Percentiles rank a stretch among this genome's conserved stretches.
Evolutionary conservation across 1,284 basidiomycete genomes (phyloP).

Genomic region (Anthracocystis setariae): DNA sequence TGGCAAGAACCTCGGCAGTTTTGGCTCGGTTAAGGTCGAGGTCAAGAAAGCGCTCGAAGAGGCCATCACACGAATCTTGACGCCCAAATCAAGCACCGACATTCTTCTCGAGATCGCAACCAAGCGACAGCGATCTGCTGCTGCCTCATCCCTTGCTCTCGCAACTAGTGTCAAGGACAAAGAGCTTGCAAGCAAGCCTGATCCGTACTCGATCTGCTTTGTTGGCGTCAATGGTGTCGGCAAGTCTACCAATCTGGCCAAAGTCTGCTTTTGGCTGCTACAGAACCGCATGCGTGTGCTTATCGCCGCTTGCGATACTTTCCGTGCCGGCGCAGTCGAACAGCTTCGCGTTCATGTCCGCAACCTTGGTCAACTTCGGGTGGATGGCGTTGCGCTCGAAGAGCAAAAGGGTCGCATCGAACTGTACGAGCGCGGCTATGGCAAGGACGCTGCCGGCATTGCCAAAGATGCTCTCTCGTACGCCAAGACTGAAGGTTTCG

Average conservation of each 20-base stretch:
- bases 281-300: conserved; percentile 92
- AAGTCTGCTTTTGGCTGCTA: conserved; percentile 98
- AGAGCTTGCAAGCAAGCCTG: conserved; percentile 71
- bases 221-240: conserved; percentile 99
- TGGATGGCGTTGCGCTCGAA: conserved; percentile 54
- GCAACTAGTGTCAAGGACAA: conserved; percentile 66
- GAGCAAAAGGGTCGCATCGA: conserved; percentile 81
- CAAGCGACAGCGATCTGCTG: conserved; percentile 66
- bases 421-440: conserved; percentile 94
- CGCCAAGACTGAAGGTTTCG: conserved; percentile 58
- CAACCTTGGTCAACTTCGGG: conserved; percentile 84
- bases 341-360: conserved; percentile 95
- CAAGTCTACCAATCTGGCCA: conserved; percentile 96
- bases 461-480: conserved; percentile 86
- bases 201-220: conserved; percentile 93
- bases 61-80: conserved; percentile 90
- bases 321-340: conserved; percentile 96
- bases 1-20: conserved; percentile 74
- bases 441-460: conserved; percentile 97
- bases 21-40: conserved; percentile 77
- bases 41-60: conserved; percentile 85
- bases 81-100: conserved; percentile 95
- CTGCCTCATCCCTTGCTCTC: conserved; percentile 45
- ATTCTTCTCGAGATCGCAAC: conserved; percentile 78
- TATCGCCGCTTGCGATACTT: conserved; percentile 98